Evolutionary conservation across 371 early-diverging fungal genomes (phyloP), one percentile per base, ranked within the genome.

Genomic region (Mucor saturninus): DNA sequence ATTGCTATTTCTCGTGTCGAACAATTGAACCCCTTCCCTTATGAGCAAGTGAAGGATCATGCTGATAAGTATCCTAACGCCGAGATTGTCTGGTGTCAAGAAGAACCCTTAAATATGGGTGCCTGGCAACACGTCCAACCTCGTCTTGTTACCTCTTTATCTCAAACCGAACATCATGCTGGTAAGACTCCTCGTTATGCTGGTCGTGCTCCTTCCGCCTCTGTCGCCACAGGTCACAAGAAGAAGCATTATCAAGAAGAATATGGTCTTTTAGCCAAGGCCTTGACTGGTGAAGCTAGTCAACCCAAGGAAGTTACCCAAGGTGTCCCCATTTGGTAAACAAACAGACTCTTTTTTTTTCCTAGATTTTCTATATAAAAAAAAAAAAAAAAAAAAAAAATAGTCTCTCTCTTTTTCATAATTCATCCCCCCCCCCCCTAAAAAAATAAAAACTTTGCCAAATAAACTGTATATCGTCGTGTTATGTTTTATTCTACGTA

Each of bases 191-290:
- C 91, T 63, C 75, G 83, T 40, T 96, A 95, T 75, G 95, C 93
- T 42, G 97, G 97, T 45, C 92, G 98, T 65, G 91, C 92, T 62
- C 93, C 94, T 54, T 89, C 93, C 52, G 97, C 95, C 52, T 93
- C 97, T 3, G 95, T 96, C 29, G 96, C 98, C 46, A 97, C 98
- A 31, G 97, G 98, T 70, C 90, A 94, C 84, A 96, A 97, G 90
- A 96, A 95, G 89, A 91, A 92, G 65, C 98, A 98, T 79, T 84
- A 85, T 73, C 89, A 90, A 63, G 96, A 98, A 83, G 98, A 98
- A 78, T 87, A 92, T 67, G 86, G 85, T 63, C 72, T 96, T 61
- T 77, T 95, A 37, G 81, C 86, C 54, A 86, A 92, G 72, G 98
- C 98, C 15, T 83, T 98, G 66, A 79, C 91, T 48, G 94, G 95